Conservation (phyloP, 108 stramenopile species). For the Thalassiosira profunda region DNA sequence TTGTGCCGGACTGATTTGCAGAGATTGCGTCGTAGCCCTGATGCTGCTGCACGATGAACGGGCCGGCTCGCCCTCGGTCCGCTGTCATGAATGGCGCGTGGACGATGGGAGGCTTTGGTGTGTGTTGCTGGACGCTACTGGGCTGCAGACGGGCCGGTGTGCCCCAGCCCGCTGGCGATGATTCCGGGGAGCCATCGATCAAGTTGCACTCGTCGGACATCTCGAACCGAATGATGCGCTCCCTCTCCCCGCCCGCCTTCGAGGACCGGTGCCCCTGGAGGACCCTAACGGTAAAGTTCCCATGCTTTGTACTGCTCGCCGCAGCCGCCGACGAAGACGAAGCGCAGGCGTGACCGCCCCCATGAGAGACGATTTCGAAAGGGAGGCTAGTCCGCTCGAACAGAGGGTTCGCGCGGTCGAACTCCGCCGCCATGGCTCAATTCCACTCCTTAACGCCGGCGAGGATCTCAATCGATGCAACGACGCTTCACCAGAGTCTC, state of each 20-base stretch:
- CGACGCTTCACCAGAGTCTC: no score
- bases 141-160: not conserved
- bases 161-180: not conserved
- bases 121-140: constrained; percentile 4
- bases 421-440: not conserved
- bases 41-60: not conserved
- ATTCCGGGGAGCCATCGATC: constrained; percentile 2
- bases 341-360: not conserved
- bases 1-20: constrained; percentile 4
- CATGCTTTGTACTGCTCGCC: constrained; percentile 8
- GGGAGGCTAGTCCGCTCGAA: constrained; percentile 2
- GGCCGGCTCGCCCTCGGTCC: constrained; percentile 19
- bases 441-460: no score
- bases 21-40: not conserved
- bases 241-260: constrained; percentile 25
- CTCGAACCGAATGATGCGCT: constrained; percentile 55
- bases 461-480: no score
- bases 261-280: constrained; percentile 37
- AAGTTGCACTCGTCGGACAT: constrained; percentile 53
- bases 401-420: constrained; percentile 1
- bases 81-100: constrained; percentile 43
- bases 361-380: constrained; percentile 4
- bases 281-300: constrained; percentile 39
- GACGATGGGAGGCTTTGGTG: constrained; percentile 21
- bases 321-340: not conserved